These are phyloP conservation scores for Meyerozyma elateridarum DNA, from an alignment of 1,139 yeast species.

Conservation along the genomic window DNA sequence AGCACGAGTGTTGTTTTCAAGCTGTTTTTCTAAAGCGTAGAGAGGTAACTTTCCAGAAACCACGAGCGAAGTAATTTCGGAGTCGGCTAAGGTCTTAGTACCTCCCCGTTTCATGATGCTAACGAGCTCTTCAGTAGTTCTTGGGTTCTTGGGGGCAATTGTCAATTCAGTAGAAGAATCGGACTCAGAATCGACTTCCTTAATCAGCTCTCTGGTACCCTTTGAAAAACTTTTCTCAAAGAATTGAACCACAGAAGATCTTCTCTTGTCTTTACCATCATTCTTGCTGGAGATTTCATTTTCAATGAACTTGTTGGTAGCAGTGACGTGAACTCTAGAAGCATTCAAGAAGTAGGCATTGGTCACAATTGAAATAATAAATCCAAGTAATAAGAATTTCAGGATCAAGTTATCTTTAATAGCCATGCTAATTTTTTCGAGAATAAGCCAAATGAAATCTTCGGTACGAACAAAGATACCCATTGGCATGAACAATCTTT, in stretches of 20 bases:
- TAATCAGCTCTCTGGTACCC: conserved; percentile 7
- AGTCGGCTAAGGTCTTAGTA: conserved; percentile 59
- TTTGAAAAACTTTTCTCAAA: conserved; percentile 6
- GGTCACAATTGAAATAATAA: conserved; percentile 71
- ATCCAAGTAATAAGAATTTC: conserved; percentile 68
- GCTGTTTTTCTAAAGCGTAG: conserved; percentile 89
- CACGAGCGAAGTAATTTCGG: conserved; percentile 70
- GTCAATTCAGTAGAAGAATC: conserved; percentile 21
- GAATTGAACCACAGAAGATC: conserved; percentile 3
- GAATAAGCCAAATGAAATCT: conserved; percentile 50
- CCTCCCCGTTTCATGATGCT: conserved; percentile 67
- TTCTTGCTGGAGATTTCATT: conserved; percentile 33
- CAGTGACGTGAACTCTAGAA: conserved; percentile 52
- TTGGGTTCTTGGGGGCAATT: conserved; percentile 19
- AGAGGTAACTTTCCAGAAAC: conserved; percentile 78
- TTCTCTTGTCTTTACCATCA: conserved; percentile 4
- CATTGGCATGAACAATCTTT: conserved; percentile 65
- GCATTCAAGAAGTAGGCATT: conserved; percentile 82
- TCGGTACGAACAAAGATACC: conserved; percentile 62
- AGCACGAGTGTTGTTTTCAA: conserved; percentile 84
- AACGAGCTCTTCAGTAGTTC: conserved; percentile 60
- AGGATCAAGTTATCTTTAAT: conserved; percentile 79
- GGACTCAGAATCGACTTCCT: conserved; percentile 8
- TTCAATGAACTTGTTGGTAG: conserved; percentile 41
- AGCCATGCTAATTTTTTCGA: conserved; percentile 62